A percentile compares a stretch with the other conserved stretches of the same genome.
phyloP scores from a whole-genome alignment of 228 moss, liverwort and hornwort species.

The Sphagnum fallax region DNA sequence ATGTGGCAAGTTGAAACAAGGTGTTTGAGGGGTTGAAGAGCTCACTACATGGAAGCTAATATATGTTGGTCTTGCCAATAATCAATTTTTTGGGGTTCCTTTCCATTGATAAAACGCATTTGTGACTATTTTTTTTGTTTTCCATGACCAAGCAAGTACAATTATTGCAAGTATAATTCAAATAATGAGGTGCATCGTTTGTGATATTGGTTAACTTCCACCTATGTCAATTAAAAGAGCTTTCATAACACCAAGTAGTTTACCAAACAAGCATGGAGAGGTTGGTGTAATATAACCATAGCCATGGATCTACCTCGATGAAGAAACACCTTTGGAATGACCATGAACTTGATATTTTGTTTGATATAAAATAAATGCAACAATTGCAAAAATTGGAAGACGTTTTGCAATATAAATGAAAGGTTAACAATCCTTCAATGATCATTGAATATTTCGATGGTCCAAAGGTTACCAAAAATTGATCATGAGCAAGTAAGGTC shows the following conservation, averaged over 20 bases:
- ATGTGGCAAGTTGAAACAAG: neutral
- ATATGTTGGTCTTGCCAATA: neutral
- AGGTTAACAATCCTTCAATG: neutral
- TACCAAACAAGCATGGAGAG: neutral
- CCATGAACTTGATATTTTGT: neutral
- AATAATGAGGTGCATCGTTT: neutral
- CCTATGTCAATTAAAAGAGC: neutral
- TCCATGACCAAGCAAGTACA: neutral
- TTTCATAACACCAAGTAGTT: neutral
- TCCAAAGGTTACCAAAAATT: too few relatives aligned
- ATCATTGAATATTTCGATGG: too few relatives aligned
- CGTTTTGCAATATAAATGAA: neutral
- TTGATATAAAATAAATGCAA: neutral
- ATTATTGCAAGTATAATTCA: neutral
- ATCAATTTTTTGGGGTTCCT: neutral
- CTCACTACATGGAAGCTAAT: neutral
- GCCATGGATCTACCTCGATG: neutral
- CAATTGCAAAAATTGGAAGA: neutral
- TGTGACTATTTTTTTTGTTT: neutral
- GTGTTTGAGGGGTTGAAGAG: too few relatives aligned
- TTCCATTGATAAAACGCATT: neutral
- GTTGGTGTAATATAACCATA: neutral
- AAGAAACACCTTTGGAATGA: neutral
- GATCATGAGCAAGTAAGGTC: too few relatives aligned
- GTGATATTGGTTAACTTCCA: neutral